Evolutionary conservation across 371 early-diverging fungal genomes (phyloP).

Genomic region (Rhizopus arrhizus): DNA sequence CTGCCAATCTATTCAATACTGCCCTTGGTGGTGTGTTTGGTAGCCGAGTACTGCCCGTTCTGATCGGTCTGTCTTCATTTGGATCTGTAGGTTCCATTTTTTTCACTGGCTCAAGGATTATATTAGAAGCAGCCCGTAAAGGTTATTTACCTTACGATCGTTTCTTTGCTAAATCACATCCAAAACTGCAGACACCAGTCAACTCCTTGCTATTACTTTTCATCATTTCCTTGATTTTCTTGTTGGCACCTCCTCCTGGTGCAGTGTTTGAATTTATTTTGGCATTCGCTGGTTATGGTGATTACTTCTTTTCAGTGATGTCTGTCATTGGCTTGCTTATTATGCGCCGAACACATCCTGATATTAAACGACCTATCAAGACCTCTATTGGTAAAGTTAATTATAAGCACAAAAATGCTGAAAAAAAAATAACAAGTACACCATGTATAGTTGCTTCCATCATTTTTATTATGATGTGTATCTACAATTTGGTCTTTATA

Average conservation of each 20-base stretch:
- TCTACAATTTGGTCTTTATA: slow-evolving; percentile 30
- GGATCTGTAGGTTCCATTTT: slow-evolving; percentile 29
- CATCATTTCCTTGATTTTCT: slow-evolving; percentile 21
- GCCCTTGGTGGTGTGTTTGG: slow-evolving; percentile 35
- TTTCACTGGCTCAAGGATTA: slow-evolving; percentile 28
- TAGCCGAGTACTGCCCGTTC: slow-evolving; percentile 23
- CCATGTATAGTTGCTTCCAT: slow-evolving; percentile 8
- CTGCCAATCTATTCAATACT: slow-evolving; percentile 28
- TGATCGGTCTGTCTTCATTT: slow-evolving; percentile 30
- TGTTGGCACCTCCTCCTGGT: slow-evolving; percentile 32
- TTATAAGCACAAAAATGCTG: not conserved
- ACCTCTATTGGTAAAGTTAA: slow-evolving; percentile 20
- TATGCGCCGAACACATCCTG: slow-evolving; percentile 25
- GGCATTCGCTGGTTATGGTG: slow-evolving; percentile 27
- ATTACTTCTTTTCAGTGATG: slow-evolving; percentile 27
- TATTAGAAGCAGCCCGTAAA: slow-evolving; percentile 29
- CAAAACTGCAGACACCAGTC: slow-evolving; percentile 28
- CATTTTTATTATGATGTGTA: slow-evolving; percentile 23
- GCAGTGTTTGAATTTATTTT: slow-evolving; percentile 27
- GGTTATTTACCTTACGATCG: slow-evolving; percentile 28
- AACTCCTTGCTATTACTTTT: slow-evolving; percentile 18
- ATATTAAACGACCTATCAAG: slow-evolving; percentile 25
- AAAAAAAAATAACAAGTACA: not conserved
- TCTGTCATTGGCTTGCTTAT: slow-evolving; percentile 25
- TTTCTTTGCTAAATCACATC: slow-evolving; percentile 27